Percentiles rank a stretch among this genome's conserved stretches.
phyloP scores from a whole-genome alignment of 306 rosid species.

The Lablab purpureus region DNA sequence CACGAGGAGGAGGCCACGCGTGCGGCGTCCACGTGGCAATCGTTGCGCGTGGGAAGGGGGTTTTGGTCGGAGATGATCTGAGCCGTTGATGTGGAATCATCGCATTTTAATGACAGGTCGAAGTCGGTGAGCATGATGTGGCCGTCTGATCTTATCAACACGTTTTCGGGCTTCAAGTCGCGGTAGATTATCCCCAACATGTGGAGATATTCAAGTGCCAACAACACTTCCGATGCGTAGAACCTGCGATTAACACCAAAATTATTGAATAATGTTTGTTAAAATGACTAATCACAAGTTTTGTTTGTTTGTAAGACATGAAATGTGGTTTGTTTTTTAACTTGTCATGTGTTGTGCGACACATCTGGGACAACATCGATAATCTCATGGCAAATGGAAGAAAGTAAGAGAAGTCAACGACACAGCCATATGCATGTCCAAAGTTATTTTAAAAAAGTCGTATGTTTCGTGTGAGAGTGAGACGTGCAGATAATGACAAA shows the following conservation, averaged over 20 bases:
- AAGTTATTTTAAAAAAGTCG: neutral
- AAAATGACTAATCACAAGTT: neutral
- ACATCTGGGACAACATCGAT: neutral
- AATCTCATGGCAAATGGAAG: neutral
- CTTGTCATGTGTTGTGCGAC: neutral
- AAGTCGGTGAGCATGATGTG: slow-evolving; percentile 17
- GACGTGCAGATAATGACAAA: neutral
- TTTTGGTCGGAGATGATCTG: neutral
- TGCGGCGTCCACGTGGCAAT: neutral
- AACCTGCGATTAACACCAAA: neutral
- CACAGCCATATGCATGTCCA: neutral
- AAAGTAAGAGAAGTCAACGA: slow-evolving; percentile 5
- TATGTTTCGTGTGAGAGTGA: neutral
- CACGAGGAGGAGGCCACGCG: neutral
- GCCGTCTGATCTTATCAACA: neutral
- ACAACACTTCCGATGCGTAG: neutral
- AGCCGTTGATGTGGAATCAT: slow-evolving; percentile 9
- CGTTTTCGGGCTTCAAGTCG: slow-evolving; percentile 12
- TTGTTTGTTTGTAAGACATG: neutral
- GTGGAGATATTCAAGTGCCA: slow-evolving; percentile 17
- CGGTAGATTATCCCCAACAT: slow-evolving; percentile 15
- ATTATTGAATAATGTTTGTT: neutral
- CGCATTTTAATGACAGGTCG: slow-evolving; percentile 4
- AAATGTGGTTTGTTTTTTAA: neutral
- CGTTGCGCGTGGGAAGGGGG: neutral